phyloP scores from a whole-genome alignment of 179 eudicot species.

The Pouteria campechiana region DNA sequence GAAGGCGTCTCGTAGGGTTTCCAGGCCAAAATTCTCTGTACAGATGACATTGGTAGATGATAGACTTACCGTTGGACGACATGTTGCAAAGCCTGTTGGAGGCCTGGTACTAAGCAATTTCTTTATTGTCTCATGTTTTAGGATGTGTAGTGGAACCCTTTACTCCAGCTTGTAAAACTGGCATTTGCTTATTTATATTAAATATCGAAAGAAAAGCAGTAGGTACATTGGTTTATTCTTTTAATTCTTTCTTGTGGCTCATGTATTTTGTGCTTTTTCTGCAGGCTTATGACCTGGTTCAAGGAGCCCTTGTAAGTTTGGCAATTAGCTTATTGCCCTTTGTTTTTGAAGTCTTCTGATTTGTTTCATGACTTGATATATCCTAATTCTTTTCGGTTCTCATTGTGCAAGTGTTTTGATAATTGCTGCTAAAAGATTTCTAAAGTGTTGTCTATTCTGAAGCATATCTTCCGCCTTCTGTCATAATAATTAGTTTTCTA shows the following conservation, averaged over 20 bases:
- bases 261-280: slow-evolving; percentile 4
- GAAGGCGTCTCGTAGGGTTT: slow-evolving; percentile 13
- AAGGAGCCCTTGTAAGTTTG: slow-evolving; percentile 75
- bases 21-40: no score
- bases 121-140: not conserved
- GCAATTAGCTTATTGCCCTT: no score
- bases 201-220: not conserved
- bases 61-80: slow-evolving; percentile 23
- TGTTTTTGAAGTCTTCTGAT: not conserved
- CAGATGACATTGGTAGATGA: slow-evolving; percentile 40
- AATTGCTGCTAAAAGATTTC: no score
- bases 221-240: not conserved
- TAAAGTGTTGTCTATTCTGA: no score
- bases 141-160: not conserved
- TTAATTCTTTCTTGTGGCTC: not conserved
- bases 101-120: slow-evolving; percentile 44
- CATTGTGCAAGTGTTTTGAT: no score
- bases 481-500: no score
- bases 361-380: not conserved
- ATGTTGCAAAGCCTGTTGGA: slow-evolving; percentile 40
- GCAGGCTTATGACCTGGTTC: slow-evolving; percentile 91
- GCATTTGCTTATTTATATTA: no score
- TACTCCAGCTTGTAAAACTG: not conserved
- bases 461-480: no score
- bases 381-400: no score